Evolutionary conservation across 176 grass and related monocot genomes (phyloP), one percentile per base, ranked within the genome.

Genomic region (Avena sativa): DNA sequence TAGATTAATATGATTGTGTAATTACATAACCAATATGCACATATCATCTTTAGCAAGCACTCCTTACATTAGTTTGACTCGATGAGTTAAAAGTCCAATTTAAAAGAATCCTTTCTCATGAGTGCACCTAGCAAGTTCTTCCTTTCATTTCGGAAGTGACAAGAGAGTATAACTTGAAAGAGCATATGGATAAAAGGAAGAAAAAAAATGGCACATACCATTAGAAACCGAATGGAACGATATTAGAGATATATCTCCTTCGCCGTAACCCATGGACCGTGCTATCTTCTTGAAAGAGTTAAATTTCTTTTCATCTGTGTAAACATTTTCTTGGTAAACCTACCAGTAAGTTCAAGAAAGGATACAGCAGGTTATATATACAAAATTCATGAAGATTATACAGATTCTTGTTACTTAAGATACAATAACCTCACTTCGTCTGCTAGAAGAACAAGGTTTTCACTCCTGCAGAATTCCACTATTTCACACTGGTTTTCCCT

Each of bases 201-300:
- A 46, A 87, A n/a, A n/a, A 38, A 46, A n/a, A 46, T 56, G 36
- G 5, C 40, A 28, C 21, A 30, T 92, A 97, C 93, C 95, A 81
- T 97, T 97, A 71, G 92, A 95, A 82, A 93, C 59, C 1, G 95
- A 97, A 70, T 97, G 95, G 76, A 89, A 91, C 51, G 92, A 95
- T 83, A 91, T 86, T 38, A 95, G 71, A 60, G 70, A 82, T 74
- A 97, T 65, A 82, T 93, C 90, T 79, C 52, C 79, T 79, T 95
- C 85, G 7, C 89, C 83, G 7, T 90, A 93, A 43, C 91, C 91
- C 89, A 93, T 93, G n/a, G 85, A 93, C 58, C 87, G 65, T 75
- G 91, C 76, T 87, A 97, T 87, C 80, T 95, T 97, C 88, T 95
- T 97, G 89, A 97, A 97, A 79, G 91, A 97, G 76, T 80, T 95